Evolutionary conservation across 306 rosid genomes (phyloP), one percentile per base, ranked within the genome.

Genomic region (Morella rubra): DNA sequence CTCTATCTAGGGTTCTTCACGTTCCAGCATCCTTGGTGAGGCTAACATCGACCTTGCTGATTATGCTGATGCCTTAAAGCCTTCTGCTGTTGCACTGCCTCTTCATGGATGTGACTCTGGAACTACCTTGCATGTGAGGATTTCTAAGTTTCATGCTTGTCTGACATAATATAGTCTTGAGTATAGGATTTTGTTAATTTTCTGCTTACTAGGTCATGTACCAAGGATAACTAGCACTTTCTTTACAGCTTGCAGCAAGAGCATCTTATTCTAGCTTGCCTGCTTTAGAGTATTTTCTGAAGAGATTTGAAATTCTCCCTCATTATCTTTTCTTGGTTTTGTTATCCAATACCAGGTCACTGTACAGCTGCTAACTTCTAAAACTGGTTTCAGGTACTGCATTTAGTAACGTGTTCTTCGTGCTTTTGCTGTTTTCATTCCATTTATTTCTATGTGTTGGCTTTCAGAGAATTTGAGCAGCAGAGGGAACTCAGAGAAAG

Each of bases 401-500:
- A 58, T 81, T 77, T 59, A 46, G 73, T 77, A 79, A 77, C 72
- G 79, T 82, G 72, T 53, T 59, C 27, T 80, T 71, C 72, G 68
- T 85, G 68, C 73, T 82, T 62, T 75, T 76, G 76, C 69, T 51
- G 55, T 69, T 78, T 82, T 77, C 59, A 76, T n/a, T 51, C 46
- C 47, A 61, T 79, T 84, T 66, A 87, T 75, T 74, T 76, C 70
- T 65, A 80, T 56, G 71, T 82, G 77, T 54, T 61, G 81, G 73
- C 71, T 88, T 87, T 80, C 89, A 96, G 99, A 87, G 99, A 96
- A 86, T 96, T 96, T 86, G 99, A 96, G 88, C 99, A 87, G 82
- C 99, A 96, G 82, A 92, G 99, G 87, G 99, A 96, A 86, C 98
- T 89, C 73, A 86, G 97, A 82, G 99, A 96, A 89, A 92, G 81